These are phyloP conservation scores for Ophiognomonia clavigignenti-juglandacearum DNA, from an alignment of 2,329 filamentous ascomycete genomes.

Conservation along the genomic window DNA sequence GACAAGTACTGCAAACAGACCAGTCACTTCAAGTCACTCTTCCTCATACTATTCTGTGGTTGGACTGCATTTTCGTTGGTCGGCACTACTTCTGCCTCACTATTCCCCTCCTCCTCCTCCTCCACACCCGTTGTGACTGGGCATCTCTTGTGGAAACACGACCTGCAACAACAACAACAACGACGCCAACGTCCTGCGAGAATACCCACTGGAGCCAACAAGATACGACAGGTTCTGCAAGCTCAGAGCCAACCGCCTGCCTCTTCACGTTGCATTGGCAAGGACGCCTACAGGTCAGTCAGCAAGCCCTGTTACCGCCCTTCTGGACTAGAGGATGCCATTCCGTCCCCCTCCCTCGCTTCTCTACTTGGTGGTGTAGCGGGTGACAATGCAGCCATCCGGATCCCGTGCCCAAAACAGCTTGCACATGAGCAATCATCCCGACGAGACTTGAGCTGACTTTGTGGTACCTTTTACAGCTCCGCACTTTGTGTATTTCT, in stretches of 20 bases:
- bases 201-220: not conserved
- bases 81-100: not conserved
- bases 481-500: not conserved
- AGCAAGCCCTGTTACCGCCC: constrained; percentile 3
- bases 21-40: too few species aligned
- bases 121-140: not conserved
- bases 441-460: constrained; percentile 9
- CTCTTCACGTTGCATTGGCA: not conserved
- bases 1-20: constrained; percentile 4
- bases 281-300: constrained; percentile 12
- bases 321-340: not conserved
- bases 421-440: constrained; percentile 5
- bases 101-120: not conserved
- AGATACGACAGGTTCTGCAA: not conserved
- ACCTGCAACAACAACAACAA: not conserved
- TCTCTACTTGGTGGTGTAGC: constrained; percentile 1
- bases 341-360: not conserved
- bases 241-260: not conserved
- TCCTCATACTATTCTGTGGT: too few species aligned
- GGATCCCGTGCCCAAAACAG: constrained; percentile 2
- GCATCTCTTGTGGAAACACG: not conserved
- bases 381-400: constrained; percentile 6
- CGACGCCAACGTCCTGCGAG: not conserved
- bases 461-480: constrained; percentile 3
- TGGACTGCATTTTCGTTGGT: not conserved